Evolutionary conservation across 116 monocot genomes (phyloP), one percentile per base, ranked within the genome.

Genomic region (Iris pallida): DNA sequence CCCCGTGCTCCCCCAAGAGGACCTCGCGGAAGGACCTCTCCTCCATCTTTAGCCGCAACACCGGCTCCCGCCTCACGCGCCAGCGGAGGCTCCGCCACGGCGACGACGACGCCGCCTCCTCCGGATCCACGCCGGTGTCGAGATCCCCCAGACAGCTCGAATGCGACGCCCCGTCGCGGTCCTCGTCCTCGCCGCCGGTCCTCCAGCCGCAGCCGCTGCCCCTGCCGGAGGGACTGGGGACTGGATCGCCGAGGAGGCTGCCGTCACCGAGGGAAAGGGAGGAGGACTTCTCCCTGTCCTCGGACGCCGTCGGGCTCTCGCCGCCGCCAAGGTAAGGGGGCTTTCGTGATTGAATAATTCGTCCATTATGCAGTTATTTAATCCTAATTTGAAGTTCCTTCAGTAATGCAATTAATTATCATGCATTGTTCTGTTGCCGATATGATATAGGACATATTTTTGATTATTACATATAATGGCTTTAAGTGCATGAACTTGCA

Each of bases 131-230:
- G 1, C 80, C 78, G 1, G 72, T 76, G 6, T 72, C 89, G 16
- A 55, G 79, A 13, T 73, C 73, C 0, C 52, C 69, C 8, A 75
- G 73, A 53, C 52, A 8, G 42, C 40, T 58, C 3, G 79, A 85
- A 14, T 60, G 11, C 15, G 51, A 15, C 11, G 11, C 70, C 55
- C 0, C n/a, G 5, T 62, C 73, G 59, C 76, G 81, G 5, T 71
- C 82, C 51, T 75, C 70, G n/a, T 62, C 85, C 10, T 73, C 77
- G 4, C 49, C 70, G 20, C 62, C 73, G 57, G 57, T 56, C 16
- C 76, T 76, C 4, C 72, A 65, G 49, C 30, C 30, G 30, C 30
- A 30, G 3, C 82, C 82, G 46, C 85, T 82, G 5, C 85, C 89
- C 0, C 55, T 82, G 57, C 88, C 84, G n/a, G 72, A 65, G 65